Base-by-base conservation (phyloP, 768 basidiomycete species). In the Boletales sp. region DNA sequence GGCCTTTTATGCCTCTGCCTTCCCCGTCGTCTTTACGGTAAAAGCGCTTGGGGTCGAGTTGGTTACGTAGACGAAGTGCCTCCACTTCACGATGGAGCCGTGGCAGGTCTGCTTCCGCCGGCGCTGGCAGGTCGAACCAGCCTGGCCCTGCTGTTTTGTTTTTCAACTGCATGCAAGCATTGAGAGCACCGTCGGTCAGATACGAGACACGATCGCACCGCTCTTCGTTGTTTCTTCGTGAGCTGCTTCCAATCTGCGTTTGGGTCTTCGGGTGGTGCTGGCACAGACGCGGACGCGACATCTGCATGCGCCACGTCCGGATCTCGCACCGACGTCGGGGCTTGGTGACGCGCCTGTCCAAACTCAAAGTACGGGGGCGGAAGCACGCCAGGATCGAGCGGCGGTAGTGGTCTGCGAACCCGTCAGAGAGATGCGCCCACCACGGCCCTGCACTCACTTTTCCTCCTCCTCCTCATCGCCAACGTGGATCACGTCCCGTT, bases 31-130 rank as follows among this genome's bases (percentile, higher is more conserved):
- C 89, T 66, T 90, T 93, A 53, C 83, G 75, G 70, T 94, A 90
- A 71, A 94, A 94, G 18, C 90, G 80, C 65, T 95, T 97, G 15
- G 92, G 92, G 60, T 97, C 94, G 17, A 97, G 78, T 50, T 91
- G 86, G 63, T 92, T 92, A 43, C 86, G 81, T 41, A 97, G 72
- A 29, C 91, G 85, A 48, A 94, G 73, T 0, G 94, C 87, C 64
- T 94, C 89, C 11, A 92, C 86, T 71, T 97, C 92, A 45, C 87
- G 86, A 59, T 92, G 71, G 36, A 94, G 68, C 34, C 82, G 78
- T 32, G 90, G 88, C 14, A 90, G 73, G 52, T 93, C 90, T 12
- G 86, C 82, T 58, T 88, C 87, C 13, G 80, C 68, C 18, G 92
- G 91, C 15, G 87, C 85, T 17, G 92, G 90, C 47, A 94, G 76